Conservation (phyloP, 768 basidiomycete genomes). For the Psilocybe azurescens region DNA sequence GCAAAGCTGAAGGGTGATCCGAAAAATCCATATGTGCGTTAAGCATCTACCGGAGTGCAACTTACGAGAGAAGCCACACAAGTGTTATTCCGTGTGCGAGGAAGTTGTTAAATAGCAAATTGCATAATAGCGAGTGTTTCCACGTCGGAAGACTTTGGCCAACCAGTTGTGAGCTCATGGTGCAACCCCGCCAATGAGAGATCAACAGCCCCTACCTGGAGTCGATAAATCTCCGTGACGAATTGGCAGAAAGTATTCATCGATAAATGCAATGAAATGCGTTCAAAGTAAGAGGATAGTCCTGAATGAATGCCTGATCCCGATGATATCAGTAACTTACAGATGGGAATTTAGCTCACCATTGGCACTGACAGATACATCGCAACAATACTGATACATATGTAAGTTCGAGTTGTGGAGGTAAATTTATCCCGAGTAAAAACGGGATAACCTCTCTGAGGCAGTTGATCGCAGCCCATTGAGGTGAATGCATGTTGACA, state of each 20-base stretch:
- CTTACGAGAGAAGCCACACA: not conserved
- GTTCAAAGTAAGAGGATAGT: too few relatives aligned
- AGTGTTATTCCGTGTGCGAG: not conserved
- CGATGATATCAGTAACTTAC: not conserved
- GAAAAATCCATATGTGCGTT: not conserved
- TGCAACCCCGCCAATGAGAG: too few relatives aligned
- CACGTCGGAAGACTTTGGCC: too few relatives aligned
- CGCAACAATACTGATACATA: constrained; percentile 1
- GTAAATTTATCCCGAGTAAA: not conserved
- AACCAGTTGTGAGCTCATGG: too few relatives aligned
- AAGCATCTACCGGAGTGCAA: not conserved
- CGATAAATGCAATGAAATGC: not conserved
- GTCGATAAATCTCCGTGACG: not conserved
- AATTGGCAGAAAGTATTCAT: not conserved
- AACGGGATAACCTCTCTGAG: not conserved
- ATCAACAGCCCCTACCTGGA: not conserved
- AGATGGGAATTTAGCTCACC: constrained; percentile 13
- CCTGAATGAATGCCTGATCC: not conserved
- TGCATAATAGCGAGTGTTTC: not conserved
- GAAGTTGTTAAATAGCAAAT: not conserved
- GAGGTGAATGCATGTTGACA: not conserved
- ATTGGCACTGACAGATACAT: constrained; percentile 15
- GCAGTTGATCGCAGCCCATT: not conserved
- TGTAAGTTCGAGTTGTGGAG: not conserved
- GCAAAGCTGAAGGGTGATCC: not conserved